A percentile compares a stretch with the other conserved stretches of the same genome.
These are phyloP conservation scores for Lichtheimia hyalospora DNA, from an alignment of 371 early-diverging fungal species.

Conservation along the genomic window DNA sequence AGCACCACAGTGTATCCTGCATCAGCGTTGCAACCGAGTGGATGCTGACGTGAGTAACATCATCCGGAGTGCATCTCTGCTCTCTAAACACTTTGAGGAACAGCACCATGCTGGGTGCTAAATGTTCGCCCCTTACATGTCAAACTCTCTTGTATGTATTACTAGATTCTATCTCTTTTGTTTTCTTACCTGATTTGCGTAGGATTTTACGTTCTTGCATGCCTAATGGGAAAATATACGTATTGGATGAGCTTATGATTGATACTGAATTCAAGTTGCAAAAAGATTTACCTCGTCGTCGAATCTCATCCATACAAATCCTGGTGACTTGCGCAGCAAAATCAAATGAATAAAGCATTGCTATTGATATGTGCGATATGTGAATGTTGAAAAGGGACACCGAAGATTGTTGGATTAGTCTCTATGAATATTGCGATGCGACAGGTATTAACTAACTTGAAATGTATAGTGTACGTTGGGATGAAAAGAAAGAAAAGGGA, in stretches of 20 bases:
- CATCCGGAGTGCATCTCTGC: constrained; percentile 31
- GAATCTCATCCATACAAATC: constrained; percentile 46
- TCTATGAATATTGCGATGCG: too few relatives aligned
- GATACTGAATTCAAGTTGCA: background rate
- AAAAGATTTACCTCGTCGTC: constrained; percentile 31
- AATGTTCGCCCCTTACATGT: background rate
- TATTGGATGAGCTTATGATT: background rate
- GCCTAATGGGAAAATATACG: constrained; percentile 15
- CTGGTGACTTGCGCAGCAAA: constrained; percentile 39
- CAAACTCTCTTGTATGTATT: too few relatives aligned
- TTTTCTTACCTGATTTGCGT: constrained; percentile 38
- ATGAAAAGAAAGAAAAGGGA: background rate
- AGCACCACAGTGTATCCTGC: constrained; percentile 45
- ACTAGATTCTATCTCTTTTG: background rate
- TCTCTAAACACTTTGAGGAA: constrained; percentile 41
- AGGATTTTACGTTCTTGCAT: constrained; percentile 45
- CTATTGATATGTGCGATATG: background rate
- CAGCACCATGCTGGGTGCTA: constrained; percentile 40
- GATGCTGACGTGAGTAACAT: constrained; percentile 33
- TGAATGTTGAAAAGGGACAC: background rate
- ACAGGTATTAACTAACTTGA: background rate
- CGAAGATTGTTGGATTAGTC: too few relatives aligned
- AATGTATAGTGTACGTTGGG: background rate
- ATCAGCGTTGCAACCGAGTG: constrained; percentile 52
- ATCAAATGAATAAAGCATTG: constrained; percentile 34